These are phyloP conservation scores for Herpetomonas tarakana DNA, from an alignment of 208 protist species.

Conservation along the genomic window DNA sequence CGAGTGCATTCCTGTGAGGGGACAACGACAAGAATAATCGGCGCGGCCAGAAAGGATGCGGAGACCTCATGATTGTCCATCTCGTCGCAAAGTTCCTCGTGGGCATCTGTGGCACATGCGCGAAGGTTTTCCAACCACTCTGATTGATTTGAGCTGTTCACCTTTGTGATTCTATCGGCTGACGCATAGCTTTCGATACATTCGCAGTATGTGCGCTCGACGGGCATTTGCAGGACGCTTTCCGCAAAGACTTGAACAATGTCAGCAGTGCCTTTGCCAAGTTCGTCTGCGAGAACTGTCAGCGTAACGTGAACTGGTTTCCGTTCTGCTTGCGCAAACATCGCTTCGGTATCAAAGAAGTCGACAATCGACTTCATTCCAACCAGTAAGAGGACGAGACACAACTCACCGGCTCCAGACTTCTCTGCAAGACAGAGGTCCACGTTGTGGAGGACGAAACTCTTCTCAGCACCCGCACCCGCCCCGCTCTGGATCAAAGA, in stretches of 20 bases:
- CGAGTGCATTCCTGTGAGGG: slow-evolving; percentile 4
- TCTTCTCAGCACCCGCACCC: not conserved
- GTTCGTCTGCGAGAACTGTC: slow-evolving; percentile 6
- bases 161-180: not conserved
- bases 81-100: slow-evolving; percentile 20
- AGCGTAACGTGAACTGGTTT: not conserved
- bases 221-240: slow-evolving; percentile 6
- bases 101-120: slow-evolving; percentile 4
- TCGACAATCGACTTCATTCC: slow-evolving; percentile 28
- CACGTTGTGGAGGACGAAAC: slow-evolving; percentile 33
- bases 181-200: not conserved
- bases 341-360: slow-evolving; percentile 24
- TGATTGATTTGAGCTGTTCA: not conserved
- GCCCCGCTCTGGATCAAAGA: slow-evolving; percentile 10
- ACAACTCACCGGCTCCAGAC: slow-evolving; percentile 30
- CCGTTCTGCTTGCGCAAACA: not conserved
- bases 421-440: slow-evolving; percentile 32
- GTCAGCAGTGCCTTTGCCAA: slow-evolving; percentile 6
- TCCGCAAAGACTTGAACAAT: slow-evolving; percentile 11
- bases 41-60: not conserved
- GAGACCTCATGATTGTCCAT: not conserved
- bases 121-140: slow-evolving; percentile 17
- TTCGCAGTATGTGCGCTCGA: not conserved
- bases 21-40: slow-evolving; percentile 15
- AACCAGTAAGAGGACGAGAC: slow-evolving; percentile 47